Conservation (phyloP, 305 asterid genomes). For the Euphrasia arctica region DNA sequence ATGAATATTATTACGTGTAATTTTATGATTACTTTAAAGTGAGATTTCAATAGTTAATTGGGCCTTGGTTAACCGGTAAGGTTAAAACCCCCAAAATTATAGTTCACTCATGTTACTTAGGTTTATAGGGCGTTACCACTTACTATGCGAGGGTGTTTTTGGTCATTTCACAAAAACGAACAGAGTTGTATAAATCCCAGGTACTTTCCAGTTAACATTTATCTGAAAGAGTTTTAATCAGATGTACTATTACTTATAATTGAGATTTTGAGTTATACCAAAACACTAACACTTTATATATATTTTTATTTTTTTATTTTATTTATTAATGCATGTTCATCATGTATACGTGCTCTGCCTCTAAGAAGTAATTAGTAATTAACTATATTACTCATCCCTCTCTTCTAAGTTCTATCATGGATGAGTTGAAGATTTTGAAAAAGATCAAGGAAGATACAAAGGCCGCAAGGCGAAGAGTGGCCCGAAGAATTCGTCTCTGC, state of each 20-base stretch:
- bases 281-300: not conserved
- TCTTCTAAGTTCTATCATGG: not conserved
- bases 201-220: not conserved
- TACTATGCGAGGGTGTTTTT: not conserved
- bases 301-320: too few species aligned
- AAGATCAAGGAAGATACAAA: constrained; percentile 1
- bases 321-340: not conserved
- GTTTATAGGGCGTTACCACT: not conserved
- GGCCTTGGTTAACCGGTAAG: not conserved
- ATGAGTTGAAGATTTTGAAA: constrained; percentile 2
- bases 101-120: not conserved
- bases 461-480: not conserved
- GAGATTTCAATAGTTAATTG: not conserved
- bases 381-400: too few species aligned
- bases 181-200: not conserved
- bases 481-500: not conserved
- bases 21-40: not conserved
- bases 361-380: not conserved
- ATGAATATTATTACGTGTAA: not conserved
- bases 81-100: not conserved
- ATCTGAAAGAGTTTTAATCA: not conserved
- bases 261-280: not conserved
- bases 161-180: not conserved
- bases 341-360: not conserved
- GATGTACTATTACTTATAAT: too few species aligned